Base-by-base conservation (phyloP, 495 filamentous ascomycete species). In the Margaritispora aquatica region DNA sequence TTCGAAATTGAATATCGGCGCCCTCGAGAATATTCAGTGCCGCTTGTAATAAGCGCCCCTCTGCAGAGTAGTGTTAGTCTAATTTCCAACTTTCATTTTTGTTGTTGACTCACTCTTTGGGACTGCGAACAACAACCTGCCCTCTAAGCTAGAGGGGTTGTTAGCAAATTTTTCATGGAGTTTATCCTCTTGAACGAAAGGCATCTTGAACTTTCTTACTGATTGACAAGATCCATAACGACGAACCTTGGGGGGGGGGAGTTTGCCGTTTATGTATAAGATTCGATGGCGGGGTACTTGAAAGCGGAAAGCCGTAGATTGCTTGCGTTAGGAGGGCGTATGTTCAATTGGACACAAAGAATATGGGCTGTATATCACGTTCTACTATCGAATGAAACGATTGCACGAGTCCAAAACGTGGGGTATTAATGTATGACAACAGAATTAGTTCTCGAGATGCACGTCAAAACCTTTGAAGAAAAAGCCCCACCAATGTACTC, bases 1-100 rank as follows among this genome's bases (percentile, higher is more conserved):
- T 87, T 64, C 85, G 85, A 77, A 97, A 98, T 75, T 98, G 90
- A 66, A 98, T 94, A 73, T 97, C 94, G 63, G 84, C 89, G 69
- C 94, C 94, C 63, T 88, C 77, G 61, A 98, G 87, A 52, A 98
- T 86, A 71, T 96, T 89, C 23, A 98, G 82, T 58, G 85, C 82
- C 50, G 88, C 82, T 75, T 90, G 82, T 74, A 96, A 85, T 19
- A 98, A 83, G 57, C 94, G 85, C 53, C 94, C 94, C 87, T 98
- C 92, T 96, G 65, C 17, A 54, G 21, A 38, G 19, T 31, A 22
- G 19, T 53, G 10, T 31, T 2, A 7, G 23, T 31, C 27, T 41
- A 21, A 3, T n/a, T 44, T 44, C 7, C 9, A 54, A 38, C 17
- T 15, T 7, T 7, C 24, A 26, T 27, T 34, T 34, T 34, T 50